These are phyloP conservation scores for Magnolia changhungtana DNA, from an alignment of 164 flowering plant species.

Conservation along the genomic window DNA sequence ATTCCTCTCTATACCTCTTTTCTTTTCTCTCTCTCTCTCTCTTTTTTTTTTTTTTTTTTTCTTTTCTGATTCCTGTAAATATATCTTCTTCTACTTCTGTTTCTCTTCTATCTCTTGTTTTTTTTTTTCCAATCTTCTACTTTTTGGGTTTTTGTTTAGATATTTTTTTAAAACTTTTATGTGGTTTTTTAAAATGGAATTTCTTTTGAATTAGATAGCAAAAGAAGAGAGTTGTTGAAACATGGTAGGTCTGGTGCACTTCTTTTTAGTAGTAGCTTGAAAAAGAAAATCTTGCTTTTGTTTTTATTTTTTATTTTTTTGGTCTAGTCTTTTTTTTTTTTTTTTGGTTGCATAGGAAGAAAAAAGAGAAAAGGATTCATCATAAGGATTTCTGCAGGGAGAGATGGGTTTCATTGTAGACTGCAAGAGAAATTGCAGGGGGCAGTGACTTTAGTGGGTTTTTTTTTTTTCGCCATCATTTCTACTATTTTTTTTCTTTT, in stretches of 20 bases:
- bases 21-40: slow-evolving; percentile 12
- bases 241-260: slow-evolving; percentile 13
- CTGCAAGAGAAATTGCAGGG: slow-evolving; percentile 7
- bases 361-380: slow-evolving; percentile 6
- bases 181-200: slow-evolving; percentile 9
- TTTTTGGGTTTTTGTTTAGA: not conserved
- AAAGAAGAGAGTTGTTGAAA: not conserved
- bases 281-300: not conserved
- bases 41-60: slow-evolving; percentile 5
- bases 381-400: slow-evolving; percentile 10
- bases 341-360: slow-evolving; percentile 6
- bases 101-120: slow-evolving; percentile 12
- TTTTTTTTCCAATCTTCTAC: not conserved
- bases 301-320: not conserved
- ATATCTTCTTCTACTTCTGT: slow-evolving; percentile 15
- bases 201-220: slow-evolving; percentile 12
- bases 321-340: not conserved
- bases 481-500: not conserved
- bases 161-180: not conserved
- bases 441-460: slow-evolving; percentile 9
- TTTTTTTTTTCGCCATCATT: slow-evolving; percentile 3
- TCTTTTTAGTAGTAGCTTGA: not conserved
- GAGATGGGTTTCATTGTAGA: slow-evolving; percentile 13
- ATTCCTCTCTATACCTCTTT: slow-evolving; percentile 13
- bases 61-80: not conserved